These are phyloP conservation scores for Aphanomyces cochlioides DNA, from an alignment of 352 stramenopile genomes.

Conservation along the genomic window DNA sequence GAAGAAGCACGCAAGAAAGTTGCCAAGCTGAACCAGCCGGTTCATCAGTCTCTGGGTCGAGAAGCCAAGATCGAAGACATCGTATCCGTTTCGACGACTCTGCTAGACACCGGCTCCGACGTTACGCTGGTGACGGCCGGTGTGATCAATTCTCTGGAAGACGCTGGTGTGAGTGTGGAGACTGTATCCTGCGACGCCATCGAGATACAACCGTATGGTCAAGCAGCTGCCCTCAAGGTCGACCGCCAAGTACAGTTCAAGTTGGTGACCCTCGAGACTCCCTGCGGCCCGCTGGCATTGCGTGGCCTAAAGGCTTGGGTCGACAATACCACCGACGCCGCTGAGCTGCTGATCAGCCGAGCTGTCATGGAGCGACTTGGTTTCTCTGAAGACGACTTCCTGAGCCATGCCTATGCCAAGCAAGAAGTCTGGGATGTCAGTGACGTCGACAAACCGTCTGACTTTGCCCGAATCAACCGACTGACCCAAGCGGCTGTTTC, in stretches of 20 bases:
- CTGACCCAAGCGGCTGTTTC: not conserved
- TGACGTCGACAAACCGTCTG: not conserved
- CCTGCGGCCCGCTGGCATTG: not conserved
- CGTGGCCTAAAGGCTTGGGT: not conserved
- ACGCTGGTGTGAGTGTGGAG: too few species aligned
- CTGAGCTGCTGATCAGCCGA: not conserved
- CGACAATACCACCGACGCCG: not conserved
- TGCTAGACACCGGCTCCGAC: too few species aligned
- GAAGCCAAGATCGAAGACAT: too few species aligned
- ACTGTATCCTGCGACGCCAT: too few species aligned
- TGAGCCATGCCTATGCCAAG: not conserved
- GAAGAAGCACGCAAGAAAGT: conserved; percentile 3
- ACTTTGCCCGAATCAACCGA: not conserved
- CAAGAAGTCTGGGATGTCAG: not conserved
- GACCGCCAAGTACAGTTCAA: not conserved
- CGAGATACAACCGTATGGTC: not conserved
- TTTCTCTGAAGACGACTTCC: not conserved
- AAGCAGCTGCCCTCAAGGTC: not conserved
- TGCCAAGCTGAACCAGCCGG: too few species aligned
- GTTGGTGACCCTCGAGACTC: not conserved
- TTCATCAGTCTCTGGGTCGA: too few species aligned
- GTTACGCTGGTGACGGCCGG: too few species aligned
- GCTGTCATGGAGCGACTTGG: not conserved
- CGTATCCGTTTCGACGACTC: too few species aligned
- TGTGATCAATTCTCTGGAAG: too few species aligned